phyloP scores from a whole-genome alignment of 176 grass and related monocot species.

The Elymus sibiricus region DNA sequence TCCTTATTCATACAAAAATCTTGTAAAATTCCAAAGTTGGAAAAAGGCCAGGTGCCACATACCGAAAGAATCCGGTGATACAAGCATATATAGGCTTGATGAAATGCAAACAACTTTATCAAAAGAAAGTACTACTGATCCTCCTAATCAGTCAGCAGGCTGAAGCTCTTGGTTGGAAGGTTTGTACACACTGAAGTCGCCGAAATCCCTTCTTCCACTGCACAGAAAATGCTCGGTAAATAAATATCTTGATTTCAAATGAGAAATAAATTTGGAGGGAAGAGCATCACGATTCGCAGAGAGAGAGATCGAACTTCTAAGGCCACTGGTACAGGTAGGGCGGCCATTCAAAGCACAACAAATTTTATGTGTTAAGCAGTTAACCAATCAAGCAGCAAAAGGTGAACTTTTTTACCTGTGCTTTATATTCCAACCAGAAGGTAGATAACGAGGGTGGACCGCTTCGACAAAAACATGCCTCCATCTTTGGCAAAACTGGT shows the following conservation, averaged over 20 bases:
- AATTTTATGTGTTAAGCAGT: background rate
- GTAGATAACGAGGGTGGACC: slow-evolving; percentile 72
- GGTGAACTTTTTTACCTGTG: slow-evolving; percentile 58
- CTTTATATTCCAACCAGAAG: slow-evolving; percentile 84
- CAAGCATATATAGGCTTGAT: background rate
- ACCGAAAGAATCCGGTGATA: background rate
- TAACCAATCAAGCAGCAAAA: background rate
- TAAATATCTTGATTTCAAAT: slow-evolving; percentile 26
- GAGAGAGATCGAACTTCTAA: background rate
- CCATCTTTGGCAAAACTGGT: slow-evolving; percentile 83
- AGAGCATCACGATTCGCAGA: background rate
- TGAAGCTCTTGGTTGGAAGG: slow-evolving; percentile 40
- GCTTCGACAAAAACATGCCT: slow-evolving; percentile 83
- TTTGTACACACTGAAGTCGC: slow-evolving; percentile 86
- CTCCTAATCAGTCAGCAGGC: slow-evolving; percentile 22
- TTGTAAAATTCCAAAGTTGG: background rate
- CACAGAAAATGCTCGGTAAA: slow-evolving; percentile 9
- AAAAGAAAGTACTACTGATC: background rate
- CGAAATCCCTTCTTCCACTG: slow-evolving; percentile 82
- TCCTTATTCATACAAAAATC: background rate
- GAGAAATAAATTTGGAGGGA: background rate
- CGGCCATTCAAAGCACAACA: background rate
- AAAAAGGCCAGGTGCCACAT: background rate
- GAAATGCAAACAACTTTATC: background rate
- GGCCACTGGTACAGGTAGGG: background rate